These are phyloP conservation scores for Leishmania martiniquensis DNA, from an alignment of 208 protist genomes.

Conservation along the genomic window DNA sequence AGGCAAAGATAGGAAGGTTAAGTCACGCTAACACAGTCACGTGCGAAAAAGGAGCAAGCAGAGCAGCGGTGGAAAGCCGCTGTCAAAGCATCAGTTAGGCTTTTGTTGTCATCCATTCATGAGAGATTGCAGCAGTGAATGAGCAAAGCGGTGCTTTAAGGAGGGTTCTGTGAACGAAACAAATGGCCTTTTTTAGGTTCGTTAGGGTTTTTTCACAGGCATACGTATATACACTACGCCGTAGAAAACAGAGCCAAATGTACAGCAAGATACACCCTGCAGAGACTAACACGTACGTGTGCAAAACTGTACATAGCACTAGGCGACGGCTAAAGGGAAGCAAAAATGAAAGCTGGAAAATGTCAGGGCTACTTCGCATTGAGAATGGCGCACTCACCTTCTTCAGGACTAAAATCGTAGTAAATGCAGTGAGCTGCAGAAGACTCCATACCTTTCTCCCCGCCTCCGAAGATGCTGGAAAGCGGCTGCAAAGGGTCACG, in stretches of 20 bases:
- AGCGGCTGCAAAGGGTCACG: slow-evolving; percentile 54
- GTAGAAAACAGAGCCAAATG: background rate
- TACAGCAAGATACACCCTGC: background rate
- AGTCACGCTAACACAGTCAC: background rate
- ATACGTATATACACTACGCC: background rate
- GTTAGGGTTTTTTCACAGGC: background rate
- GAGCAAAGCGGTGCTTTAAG: background rate
- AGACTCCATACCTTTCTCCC: slow-evolving; percentile 7
- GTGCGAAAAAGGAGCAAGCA: background rate
- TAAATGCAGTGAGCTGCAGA: slow-evolving; percentile 31
- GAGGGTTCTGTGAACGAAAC: background rate
- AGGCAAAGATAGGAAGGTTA: background rate
- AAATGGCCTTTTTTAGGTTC: background rate
- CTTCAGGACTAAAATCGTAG: slow-evolving; percentile 68
- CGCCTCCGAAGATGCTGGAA: slow-evolving; percentile 39
- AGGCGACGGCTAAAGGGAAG: background rate
- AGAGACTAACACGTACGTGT: background rate
- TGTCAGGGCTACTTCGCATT: slow-evolving; percentile 24
- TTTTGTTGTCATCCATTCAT: background rate
- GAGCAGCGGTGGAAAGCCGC: background rate
- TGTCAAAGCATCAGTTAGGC: background rate
- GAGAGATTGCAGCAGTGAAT: too few species aligned
- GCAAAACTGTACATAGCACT: background rate
- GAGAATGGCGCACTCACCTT: slow-evolving; percentile 43
- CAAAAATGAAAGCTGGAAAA: background rate